Evolutionary conservation across 441 rosid genomes (phyloP), one percentile per base, ranked within the genome.

Genomic region (Erysimum pusillum): DNA sequence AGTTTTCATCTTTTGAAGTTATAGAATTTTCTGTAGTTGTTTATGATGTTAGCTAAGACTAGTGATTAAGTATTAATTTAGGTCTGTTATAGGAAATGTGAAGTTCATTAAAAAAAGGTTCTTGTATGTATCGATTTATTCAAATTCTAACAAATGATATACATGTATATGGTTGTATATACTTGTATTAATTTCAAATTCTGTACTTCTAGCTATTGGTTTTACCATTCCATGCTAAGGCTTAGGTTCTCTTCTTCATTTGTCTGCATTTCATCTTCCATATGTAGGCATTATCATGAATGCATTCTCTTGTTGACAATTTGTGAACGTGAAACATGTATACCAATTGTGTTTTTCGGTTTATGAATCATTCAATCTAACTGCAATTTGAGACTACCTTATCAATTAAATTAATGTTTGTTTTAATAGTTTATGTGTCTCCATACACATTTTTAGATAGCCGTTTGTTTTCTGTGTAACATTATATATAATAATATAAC

Each of bases 1-100:
- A 48, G 71, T 39, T 20, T 63, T 49, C 39, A 31, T 5, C 52
- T 39, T 71, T 77, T 41, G 63, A 31, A 2, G 60, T 13, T 59
- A 35, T 52, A 12, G 6, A 38, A 17, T 20, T 32, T 52, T 28
- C 10, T 54, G 17, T 56, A 46, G 25, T 20, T 54, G 25, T 54
- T 4, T 34, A 14, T 17, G 22, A 53, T 74, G 38, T 8, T 39
- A 14, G 54, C 12, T 67, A 6, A 8, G 17, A 5, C 41, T 41
- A 4, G 8, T 67, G 15, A 4, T 25, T 1, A 48, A 18, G 39
- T 58, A 14, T 5, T 44, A 7, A 3, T 48, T 6, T 32, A 18
- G 14, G 11, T 36, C 32, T 22, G 36, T 45, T 45, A 6, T 20
- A 17, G 57, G n/a, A 59, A 45, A 18, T 14, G 66, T 13, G 3